phyloP scores from a whole-genome alignment of 176 grass and related monocot species.

The Cocos nucifera region DNA sequence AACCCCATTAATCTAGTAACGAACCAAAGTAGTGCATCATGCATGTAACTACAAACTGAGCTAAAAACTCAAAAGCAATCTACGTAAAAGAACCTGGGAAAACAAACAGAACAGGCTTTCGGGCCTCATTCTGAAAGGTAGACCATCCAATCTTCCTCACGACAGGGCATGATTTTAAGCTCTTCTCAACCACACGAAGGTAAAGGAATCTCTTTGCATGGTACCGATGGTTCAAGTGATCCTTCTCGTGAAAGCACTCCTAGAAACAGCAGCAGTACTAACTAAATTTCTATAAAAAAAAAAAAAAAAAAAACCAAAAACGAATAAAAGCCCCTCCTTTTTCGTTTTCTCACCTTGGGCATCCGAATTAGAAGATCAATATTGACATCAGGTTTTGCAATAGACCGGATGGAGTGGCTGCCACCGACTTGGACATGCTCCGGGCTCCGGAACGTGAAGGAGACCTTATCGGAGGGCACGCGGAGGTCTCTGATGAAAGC shows the following conservation, averaged over 20 bases:
- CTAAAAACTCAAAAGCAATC: too few relatives aligned
- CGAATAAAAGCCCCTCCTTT: neutral
- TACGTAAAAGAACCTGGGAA: slow-evolving; percentile 57
- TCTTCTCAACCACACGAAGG: slow-evolving; percentile 62
- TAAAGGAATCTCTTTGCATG: slow-evolving; percentile 92
- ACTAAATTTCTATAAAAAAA: slow-evolving; percentile 3
- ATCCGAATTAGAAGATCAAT: slow-evolving; percentile 72
- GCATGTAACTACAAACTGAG: too few relatives aligned
- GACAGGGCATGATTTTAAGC: slow-evolving; percentile 40
- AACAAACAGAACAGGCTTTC: slow-evolving; percentile 79
- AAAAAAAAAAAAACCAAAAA: too few relatives aligned
- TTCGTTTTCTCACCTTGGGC: slow-evolving; percentile 49
- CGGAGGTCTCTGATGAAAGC: slow-evolving; percentile 62
- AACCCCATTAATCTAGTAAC: too few relatives aligned
- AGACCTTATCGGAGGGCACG: slow-evolving; percentile 37
- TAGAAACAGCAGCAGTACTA: slow-evolving; percentile 24
- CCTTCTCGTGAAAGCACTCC: slow-evolving; percentile 96
- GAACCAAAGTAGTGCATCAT: too few relatives aligned
- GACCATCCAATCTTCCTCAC: slow-evolving; percentile 60
- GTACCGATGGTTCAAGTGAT: slow-evolving; percentile 82
- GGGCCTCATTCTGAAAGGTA: slow-evolving; percentile 69
- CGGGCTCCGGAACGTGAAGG: slow-evolving; percentile 48
- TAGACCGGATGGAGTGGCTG: slow-evolving; percentile 41
- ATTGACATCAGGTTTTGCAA: slow-evolving; percentile 56
- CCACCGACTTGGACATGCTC: slow-evolving; percentile 47